Evolutionary conservation across 805 yeast genomes (phyloP), one percentile per base, ranked within the genome.

Genomic region (Zygosaccharomyces kombuchaensis): DNA sequence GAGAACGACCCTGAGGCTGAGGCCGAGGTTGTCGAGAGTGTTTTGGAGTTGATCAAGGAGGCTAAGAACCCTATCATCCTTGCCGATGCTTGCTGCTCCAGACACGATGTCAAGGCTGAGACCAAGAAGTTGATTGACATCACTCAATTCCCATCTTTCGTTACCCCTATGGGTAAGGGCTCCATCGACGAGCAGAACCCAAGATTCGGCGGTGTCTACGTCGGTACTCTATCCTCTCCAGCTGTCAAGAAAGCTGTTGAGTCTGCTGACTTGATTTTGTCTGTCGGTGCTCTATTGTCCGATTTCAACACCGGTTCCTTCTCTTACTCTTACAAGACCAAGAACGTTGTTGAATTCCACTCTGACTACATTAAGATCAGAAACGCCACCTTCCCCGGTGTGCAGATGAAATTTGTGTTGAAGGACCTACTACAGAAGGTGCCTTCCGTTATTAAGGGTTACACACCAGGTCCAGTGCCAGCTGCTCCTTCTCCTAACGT

Each of bases 271-370:
- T 74, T 86, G 66, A 75, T 87, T 46, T 66, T 87, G 50, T 82
- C 91, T 27, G 76, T 86, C 56, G 96, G 96, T 67, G 90, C 89
- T 42, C 71, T 87, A 63, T 72, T 87, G 62, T 85, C 93, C 42
- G 96, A 87, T 69, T 87, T 84, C 80, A 87, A 87, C 76, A 87
- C 96, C 40, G 95, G 95, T 63, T 84, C 95, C 16, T 83, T 83
- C 74, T 80, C 88, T 30, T 83, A 83, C 71, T 76, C 82, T 46
- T 82, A 82, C 73, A 76, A 79, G 67, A 83, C 90, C 57, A 80
- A 77, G 67, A 82, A 83, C 71, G 77, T 83, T 59, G 78, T 83
- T 54, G 90, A 83, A 71, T 81, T 83, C 77, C 90, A 83, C 70
- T 82, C 89, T 14, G 85, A 83, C 69, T 74, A 80, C 72, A 78